These are phyloP conservation scores for Paecilomyces niveus DNA, from an alignment of 2,329 filamentous ascomycete genomes.

Conservation along the genomic window DNA sequence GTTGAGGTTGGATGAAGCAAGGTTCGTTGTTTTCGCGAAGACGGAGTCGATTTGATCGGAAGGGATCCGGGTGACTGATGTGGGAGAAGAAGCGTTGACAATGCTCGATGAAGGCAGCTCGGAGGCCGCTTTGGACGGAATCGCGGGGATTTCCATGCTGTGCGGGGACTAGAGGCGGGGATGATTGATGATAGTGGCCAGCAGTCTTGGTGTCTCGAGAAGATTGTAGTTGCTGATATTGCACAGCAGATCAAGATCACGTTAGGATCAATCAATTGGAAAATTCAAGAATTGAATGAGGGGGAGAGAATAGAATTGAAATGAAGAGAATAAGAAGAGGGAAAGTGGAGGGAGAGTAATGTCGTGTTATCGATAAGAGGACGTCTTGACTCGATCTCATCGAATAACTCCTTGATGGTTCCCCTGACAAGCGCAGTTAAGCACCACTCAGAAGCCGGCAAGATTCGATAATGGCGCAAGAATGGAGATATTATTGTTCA, in stretches of 20 bases:
- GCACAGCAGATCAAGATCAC: not conserved
- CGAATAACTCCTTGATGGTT: not conserved
- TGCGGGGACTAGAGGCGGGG: not conserved
- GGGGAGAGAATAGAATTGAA: not conserved
- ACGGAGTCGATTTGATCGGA: slow-evolving; percentile 46
- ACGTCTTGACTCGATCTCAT: not conserved
- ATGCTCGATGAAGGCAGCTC: not conserved
- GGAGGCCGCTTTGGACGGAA: not conserved
- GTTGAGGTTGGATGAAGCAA: slow-evolving; percentile 40
- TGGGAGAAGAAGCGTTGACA: not conserved
- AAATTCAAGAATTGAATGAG: too few relatives aligned
- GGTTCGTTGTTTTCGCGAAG: slow-evolving; percentile 49
- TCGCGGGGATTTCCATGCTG: not conserved
- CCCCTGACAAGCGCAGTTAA: not conserved
- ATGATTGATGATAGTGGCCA: not conserved
- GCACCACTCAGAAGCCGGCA: not conserved
- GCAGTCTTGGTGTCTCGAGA: not conserved
- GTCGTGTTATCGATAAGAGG: not conserved
- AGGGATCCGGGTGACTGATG: slow-evolving; percentile 31
- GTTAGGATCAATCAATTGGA: not conserved
- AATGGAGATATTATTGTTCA: not conserved
- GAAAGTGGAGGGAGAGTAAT: not conserved
- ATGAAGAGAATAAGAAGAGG: not conserved
- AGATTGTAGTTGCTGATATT: too few relatives aligned
- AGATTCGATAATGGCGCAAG: not conserved